Percentiles rank a stretch among this genome's conserved stretches.
Evolutionary conservation across 352 stramenopile species (phyloP).

Genomic region (Thraustochytrium striatum): DNA sequence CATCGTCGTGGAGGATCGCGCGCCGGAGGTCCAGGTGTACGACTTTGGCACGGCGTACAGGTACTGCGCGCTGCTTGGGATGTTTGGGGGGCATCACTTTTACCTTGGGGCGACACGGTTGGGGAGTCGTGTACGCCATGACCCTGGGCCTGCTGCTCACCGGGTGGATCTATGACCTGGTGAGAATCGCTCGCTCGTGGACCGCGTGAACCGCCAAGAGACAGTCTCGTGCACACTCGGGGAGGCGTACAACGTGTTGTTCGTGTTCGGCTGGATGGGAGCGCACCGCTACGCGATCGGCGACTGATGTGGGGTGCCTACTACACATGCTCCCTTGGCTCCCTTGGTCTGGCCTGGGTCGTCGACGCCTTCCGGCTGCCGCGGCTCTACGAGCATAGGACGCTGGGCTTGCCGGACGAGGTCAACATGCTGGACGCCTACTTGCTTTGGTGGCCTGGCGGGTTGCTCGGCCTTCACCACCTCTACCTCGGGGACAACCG

Average conservation of each 20-base stretch:
- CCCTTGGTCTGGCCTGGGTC: neutral
- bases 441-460: constrained; percentile 22
- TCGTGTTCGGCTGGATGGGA: neutral
- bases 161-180: constrained; percentile 38
- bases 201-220: neutral
- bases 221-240: neutral
- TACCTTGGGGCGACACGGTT: constrained; percentile 11
- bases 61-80: constrained; percentile 35
- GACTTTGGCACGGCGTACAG: neutral
- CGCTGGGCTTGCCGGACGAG: neutral
- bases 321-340: constrained; percentile 4
- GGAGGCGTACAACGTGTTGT: constrained; percentile 26
- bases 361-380: neutral
- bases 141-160: constrained; percentile 22
- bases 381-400: neutral
- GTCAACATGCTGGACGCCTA: constrained; percentile 3
- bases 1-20: constrained; percentile 10
- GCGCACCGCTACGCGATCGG: constrained; percentile 31
- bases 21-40: neutral
- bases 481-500: constrained; percentile 18
- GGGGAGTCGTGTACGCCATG: constrained; percentile 44
- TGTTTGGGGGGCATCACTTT: constrained; percentile 45
- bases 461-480: constrained; percentile 3
- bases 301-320: constrained; percentile 13
- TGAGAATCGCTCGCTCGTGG: constrained; percentile 12